These are phyloP conservation scores for Thelephora ganbajun DNA, from an alignment of 768 basidiomycete species.

Conservation along the genomic window DNA sequence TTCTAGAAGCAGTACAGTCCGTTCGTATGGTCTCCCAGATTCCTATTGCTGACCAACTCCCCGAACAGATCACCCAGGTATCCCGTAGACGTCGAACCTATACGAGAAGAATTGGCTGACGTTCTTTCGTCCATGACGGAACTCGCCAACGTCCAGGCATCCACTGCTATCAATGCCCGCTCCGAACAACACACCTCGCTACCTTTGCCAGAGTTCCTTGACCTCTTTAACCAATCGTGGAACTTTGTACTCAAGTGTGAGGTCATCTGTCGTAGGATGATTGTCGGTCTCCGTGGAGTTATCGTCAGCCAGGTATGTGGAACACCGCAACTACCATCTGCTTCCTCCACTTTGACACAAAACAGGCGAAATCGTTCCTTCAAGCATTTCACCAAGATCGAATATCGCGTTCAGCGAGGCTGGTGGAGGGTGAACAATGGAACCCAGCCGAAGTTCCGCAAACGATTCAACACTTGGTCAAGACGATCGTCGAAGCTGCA, in stretches of 20 bases:
- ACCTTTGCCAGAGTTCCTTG: constrained; percentile 59
- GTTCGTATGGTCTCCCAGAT: constrained; percentile 5
- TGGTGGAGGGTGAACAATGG: constrained; percentile 97
- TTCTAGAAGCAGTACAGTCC: constrained; percentile 36
- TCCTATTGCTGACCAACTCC: too few species aligned
- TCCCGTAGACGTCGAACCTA: constrained; percentile 27
- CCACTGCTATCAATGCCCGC: constrained; percentile 64
- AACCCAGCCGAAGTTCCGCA: constrained; percentile 60
- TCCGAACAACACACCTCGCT: constrained; percentile 70
- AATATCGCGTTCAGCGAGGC: constrained; percentile 67
- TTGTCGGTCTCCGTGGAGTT: constrained; percentile 79
- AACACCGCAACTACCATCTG: not conserved
- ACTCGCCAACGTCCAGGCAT: constrained; percentile 69
- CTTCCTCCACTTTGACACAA: constrained; percentile 3
- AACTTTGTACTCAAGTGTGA: constrained; percentile 82
- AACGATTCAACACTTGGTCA: constrained; percentile 53
- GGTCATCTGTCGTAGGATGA: constrained; percentile 77
- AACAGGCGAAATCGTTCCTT: constrained; percentile 76
- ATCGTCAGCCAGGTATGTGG: constrained; percentile 60
- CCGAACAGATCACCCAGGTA: constrained; percentile 22
- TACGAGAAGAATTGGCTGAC: constrained; percentile 60
- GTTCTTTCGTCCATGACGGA: constrained; percentile 72
- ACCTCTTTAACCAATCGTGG: constrained; percentile 80
- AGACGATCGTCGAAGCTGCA: constrained; percentile 68
- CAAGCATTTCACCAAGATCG: constrained; percentile 74